Percentiles rank a stretch among this genome's conserved stretches.
Conservation (phyloP, 78 protist species). For the Planoprotostelium fungivorum region DNA sequence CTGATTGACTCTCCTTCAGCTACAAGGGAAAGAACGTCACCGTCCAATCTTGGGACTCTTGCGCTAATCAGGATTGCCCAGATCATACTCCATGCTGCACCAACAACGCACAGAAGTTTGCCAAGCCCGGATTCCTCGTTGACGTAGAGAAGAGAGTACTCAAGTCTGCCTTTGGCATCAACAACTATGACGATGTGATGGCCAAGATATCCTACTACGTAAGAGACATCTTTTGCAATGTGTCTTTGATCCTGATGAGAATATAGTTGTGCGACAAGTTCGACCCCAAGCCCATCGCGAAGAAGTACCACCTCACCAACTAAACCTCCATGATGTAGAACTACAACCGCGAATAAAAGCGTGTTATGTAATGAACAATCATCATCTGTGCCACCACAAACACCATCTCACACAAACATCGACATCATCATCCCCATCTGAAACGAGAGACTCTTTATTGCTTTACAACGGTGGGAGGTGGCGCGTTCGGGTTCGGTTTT, state of each 20-base stretch:
- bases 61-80: not conserved
- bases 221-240: too few relatives aligned
- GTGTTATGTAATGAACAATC: too few relatives aligned
- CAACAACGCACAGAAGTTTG: not conserved
- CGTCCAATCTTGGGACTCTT: not conserved
- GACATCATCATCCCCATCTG: too few relatives aligned
- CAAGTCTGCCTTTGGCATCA: not conserved
- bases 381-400: too few relatives aligned
- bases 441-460: too few relatives aligned
- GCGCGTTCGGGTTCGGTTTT: slow-evolving; percentile 59
- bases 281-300: not conserved
- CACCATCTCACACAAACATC: too few relatives aligned
- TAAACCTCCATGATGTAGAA: too few relatives aligned
- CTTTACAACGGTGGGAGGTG: slow-evolving; percentile 1
- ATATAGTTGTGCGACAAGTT: not conserved
- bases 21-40: not conserved
- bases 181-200: not conserved
- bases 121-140: not conserved
- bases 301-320: not conserved
- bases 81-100: not conserved
- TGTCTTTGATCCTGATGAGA: too few relatives aligned
- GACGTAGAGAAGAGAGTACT: not conserved
- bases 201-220: not conserved
- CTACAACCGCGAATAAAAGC: too few relatives aligned
- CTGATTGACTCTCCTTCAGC: not conserved